Evolutionary conservation across 805 yeast genomes (phyloP).

Genomic region (Ascoidea tarda): DNA sequence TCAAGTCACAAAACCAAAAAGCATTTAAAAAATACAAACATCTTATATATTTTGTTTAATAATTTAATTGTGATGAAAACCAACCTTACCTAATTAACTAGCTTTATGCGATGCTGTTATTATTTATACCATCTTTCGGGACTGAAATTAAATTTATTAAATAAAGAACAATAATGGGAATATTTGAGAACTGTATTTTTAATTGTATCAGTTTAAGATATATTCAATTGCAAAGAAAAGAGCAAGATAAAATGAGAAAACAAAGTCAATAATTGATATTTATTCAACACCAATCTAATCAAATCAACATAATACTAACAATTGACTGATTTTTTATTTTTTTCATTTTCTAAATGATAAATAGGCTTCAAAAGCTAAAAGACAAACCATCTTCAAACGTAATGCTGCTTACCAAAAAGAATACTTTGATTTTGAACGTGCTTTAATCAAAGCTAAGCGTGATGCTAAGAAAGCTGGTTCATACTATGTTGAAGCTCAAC

Average conservation of each 20-base stretch:
- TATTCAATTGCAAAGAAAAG: too few relatives aligned
- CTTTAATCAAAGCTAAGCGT: slow-evolving; percentile 76
- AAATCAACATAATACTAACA: neutral
- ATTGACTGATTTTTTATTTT: neutral
- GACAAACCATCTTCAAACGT: slow-evolving; percentile 77
- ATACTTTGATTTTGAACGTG: slow-evolving; percentile 86
- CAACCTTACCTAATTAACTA: slow-evolving; percentile 6
- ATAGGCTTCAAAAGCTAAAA: slow-evolving; percentile 36
- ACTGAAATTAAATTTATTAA: neutral
- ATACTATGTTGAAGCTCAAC: slow-evolving; percentile 91
- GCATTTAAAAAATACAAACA: too few relatives aligned
- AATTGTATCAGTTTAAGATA: too few relatives aligned
- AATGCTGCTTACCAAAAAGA: slow-evolving; percentile 94
- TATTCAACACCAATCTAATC: slow-evolving; percentile 10
- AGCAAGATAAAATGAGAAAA: too few relatives aligned
- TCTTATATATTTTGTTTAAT: too few relatives aligned
- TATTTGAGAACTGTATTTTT: too few relatives aligned
- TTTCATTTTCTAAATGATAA: neutral
- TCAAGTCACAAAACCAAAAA: too few relatives aligned
- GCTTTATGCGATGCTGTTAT: slow-evolving; percentile 10
- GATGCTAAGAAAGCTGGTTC: slow-evolving; percentile 90
- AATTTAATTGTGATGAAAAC: slow-evolving; percentile 6
- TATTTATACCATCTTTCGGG: slow-evolving; percentile 11
- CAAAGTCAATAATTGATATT: too few relatives aligned
- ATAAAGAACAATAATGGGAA: too few relatives aligned